Conservation (phyloP, 495 filamentous ascomycete species). For the Lentithecium fluviatile region DNA sequence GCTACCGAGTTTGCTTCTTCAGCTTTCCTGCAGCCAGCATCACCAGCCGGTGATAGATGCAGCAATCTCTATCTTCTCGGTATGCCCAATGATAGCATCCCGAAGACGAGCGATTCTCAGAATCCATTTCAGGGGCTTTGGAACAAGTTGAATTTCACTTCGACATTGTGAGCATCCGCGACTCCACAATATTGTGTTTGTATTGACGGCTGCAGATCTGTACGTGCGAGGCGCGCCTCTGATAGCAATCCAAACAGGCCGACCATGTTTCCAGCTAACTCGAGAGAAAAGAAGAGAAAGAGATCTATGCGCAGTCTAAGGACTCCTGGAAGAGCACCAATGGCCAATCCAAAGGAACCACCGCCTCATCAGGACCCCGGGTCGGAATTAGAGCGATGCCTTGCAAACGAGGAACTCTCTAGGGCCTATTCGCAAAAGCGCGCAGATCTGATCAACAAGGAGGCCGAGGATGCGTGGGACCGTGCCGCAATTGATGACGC, state of each 20-base stretch:
- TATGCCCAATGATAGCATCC: conserved; percentile 20
- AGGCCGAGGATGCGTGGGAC: conserved; percentile 35
- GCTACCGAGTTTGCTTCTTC: neutral
- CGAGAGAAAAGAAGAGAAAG: conserved; percentile 28
- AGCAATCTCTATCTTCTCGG: conserved; percentile 1
- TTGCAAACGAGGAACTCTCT: neutral
- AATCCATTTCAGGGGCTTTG: conserved; percentile 12
- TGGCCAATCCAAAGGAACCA: neutral
- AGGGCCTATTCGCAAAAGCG: conserved; percentile 1
- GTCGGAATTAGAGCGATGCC: neutral
- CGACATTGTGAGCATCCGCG: conserved; percentile 22
- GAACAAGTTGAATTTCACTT: conserved; percentile 18
- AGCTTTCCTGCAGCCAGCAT: conserved; percentile 5
- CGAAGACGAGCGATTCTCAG: conserved; percentile 17
- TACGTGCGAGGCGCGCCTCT: conserved; percentile 20
- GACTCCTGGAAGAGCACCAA: neutral
- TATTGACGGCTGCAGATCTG: neutral
- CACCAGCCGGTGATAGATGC: conserved; percentile 12
- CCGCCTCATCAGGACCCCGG: neutral
- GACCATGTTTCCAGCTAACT: conserved; percentile 14
- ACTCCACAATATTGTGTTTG: too few species aligned
- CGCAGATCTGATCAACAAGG: conserved; percentile 24
- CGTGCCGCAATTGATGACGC: conserved; percentile 24
- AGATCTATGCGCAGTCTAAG: conserved; percentile 14
- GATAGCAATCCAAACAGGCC: conserved; percentile 17